phyloP scores from a whole-genome alignment of 768 basidiomycete genomes.

The Peribolospora kevripleyi region DNA sequence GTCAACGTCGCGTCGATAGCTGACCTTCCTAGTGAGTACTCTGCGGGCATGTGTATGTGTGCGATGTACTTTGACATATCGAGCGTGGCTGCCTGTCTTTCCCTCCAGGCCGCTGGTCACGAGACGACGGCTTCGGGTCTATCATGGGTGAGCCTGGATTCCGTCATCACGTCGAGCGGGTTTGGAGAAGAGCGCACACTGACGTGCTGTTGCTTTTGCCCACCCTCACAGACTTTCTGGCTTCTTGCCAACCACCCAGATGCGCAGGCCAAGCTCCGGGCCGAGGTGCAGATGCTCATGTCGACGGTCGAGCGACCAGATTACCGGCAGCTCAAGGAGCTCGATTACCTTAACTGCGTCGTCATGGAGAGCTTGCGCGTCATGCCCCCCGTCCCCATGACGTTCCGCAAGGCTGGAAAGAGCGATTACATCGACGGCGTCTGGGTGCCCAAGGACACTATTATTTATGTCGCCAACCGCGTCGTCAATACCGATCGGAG shows the following conservation, averaged over 20 bases:
- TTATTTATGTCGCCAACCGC: constrained; percentile 21
- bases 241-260: constrained; percentile 27
- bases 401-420: constrained; percentile 8
- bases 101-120: no score
- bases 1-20: no score
- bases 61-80: no score
- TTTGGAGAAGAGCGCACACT: no score
- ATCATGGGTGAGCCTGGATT: no score
- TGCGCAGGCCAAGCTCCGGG: constrained; percentile 29
- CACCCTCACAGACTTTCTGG: constrained; percentile 26
- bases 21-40: no score
- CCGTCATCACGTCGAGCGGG: no score
- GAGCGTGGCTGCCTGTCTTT: no score
- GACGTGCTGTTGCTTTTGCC: neutral
- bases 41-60: no score
- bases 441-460: constrained; percentile 25
- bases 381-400: constrained; percentile 11
- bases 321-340: constrained; percentile 9
- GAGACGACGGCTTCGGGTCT: no score
- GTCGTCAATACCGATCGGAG: no score
- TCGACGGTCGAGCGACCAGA: constrained; percentile 5
- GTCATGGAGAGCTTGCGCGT: constrained; percentile 12
- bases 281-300: constrained; percentile 28
- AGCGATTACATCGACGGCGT: constrained; percentile 21
- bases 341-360: constrained; percentile 7